phyloP scores from a whole-genome alignment of 768 basidiomycete species.

The Russula sp. region DNA sequence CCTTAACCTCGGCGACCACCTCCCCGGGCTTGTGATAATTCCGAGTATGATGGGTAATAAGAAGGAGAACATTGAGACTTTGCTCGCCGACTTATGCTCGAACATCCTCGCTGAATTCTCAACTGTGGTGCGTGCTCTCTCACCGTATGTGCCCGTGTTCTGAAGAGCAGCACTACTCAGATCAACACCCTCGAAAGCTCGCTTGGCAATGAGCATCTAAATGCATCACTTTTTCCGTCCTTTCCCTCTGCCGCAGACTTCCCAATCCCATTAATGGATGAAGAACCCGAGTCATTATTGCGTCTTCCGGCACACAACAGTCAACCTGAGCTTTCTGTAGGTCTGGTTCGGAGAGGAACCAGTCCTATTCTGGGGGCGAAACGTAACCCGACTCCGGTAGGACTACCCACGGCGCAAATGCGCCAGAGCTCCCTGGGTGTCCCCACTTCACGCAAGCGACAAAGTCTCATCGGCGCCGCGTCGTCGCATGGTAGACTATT shows the following conservation, averaged over 20 bases:
- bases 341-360: conserved; percentile 31
- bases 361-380: conserved; percentile 42
- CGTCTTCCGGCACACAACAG: conserved; percentile 51
- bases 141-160: background rate
- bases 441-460: conserved; percentile 51
- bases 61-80: conserved; percentile 80
- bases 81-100: conserved; percentile 87
- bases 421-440: conserved; percentile 55
- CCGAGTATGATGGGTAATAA: conserved; percentile 87
- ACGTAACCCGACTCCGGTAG: conserved; percentile 54
- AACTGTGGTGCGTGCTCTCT: conserved; percentile 57
- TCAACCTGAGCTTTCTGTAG: conserved; percentile 50
- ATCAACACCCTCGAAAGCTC: conserved; percentile 77
- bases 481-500: conserved; percentile 83
- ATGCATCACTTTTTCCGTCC: conserved; percentile 60
- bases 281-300: conserved; percentile 45
- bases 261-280: conserved; percentile 52
- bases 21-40: conserved; percentile 70
- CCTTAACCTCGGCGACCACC: conserved; percentile 52
- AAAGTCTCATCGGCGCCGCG: conserved; percentile 59
- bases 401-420: conserved; percentile 35
- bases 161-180: conserved; percentile 41
- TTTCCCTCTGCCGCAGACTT: conserved; percentile 61
- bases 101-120: conserved; percentile 84
- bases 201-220: conserved; percentile 81